Percentiles rank a stretch among this genome's conserved stretches.
Conservation (phyloP, 108 stramenopile species). For the Conticribra guillardii region DNA sequence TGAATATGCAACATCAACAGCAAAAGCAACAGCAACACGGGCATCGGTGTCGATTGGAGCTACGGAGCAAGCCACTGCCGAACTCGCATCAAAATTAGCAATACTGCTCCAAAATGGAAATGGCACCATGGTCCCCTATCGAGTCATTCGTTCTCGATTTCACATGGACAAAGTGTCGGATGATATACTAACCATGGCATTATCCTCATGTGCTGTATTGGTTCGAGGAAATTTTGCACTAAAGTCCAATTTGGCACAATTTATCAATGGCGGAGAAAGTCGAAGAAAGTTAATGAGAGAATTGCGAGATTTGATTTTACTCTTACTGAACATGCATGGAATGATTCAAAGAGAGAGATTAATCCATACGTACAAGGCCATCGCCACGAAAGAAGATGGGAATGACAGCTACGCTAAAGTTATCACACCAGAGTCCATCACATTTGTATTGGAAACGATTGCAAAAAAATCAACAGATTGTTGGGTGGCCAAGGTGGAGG, state of each 20-base stretch:
- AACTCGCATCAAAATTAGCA: slow-evolving; percentile 61
- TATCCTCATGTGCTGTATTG: slow-evolving; percentile 74
- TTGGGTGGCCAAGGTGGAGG: slow-evolving; percentile 74
- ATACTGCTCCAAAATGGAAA: slow-evolving; percentile 57
- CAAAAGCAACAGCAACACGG: slow-evolving; percentile 1
- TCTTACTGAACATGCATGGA: slow-evolving; percentile 73
- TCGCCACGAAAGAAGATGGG: slow-evolving; percentile 1
- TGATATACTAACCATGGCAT: slow-evolving; percentile 54
- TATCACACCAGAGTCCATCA: slow-evolving; percentile 50
- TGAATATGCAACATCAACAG: slow-evolving; percentile 3
- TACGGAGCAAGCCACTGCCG: slow-evolving; percentile 30
- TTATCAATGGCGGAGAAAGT: slow-evolving; percentile 19
- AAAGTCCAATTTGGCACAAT: slow-evolving; percentile 58
- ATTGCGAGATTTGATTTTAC: slow-evolving; percentile 74
- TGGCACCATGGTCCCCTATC: slow-evolving; percentile 77
- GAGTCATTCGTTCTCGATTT: slow-evolving; percentile 65
- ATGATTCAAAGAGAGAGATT: slow-evolving; percentile 66
- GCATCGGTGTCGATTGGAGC: slow-evolving; percentile 4
- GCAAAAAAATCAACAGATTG: slow-evolving; percentile 54
- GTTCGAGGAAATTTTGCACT: slow-evolving; percentile 85
- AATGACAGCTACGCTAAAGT: slow-evolving; percentile 21
- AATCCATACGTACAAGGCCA: slow-evolving; percentile 40
- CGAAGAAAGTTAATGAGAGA: slow-evolving; percentile 41
- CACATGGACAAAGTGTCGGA: slow-evolving; percentile 46
- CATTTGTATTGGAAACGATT: slow-evolving; percentile 66